Percentiles rank a stretch among this genome's conserved stretches.
phyloP scores from a whole-genome alignment of 2,329 filamentous ascomycete species.

The Beauveria sp. region DNA sequence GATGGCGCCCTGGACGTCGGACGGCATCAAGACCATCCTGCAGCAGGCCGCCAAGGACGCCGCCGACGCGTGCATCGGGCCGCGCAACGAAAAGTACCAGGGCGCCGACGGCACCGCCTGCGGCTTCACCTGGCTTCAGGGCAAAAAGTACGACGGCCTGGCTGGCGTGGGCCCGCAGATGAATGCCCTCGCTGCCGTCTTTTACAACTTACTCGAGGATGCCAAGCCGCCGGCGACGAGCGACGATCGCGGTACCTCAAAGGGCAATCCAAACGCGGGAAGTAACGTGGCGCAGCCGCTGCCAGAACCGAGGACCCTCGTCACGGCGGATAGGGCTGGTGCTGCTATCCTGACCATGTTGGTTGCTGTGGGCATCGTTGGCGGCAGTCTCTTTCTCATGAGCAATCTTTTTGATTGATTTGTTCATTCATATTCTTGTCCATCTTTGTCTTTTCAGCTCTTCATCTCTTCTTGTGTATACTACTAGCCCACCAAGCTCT shows the following conservation, averaged over 20 bases:
- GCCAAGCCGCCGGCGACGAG: conserved; percentile 40
- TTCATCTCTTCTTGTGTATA: not conserved
- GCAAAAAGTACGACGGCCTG: conserved; percentile 47
- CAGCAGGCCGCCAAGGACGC: conserved; percentile 44
- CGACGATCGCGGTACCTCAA: conserved; percentile 51
- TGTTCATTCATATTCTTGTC: not conserved
- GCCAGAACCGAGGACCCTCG: conserved; percentile 28
- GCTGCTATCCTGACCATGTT: conserved; percentile 49
- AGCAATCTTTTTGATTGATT: conserved; percentile 19
- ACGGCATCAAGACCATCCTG: conserved; percentile 43
- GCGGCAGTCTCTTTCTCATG: conserved; percentile 42
- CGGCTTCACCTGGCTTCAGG: conserved; percentile 58
- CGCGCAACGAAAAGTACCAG: conserved; percentile 32
- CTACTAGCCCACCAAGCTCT: not conserved
- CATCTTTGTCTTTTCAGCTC: no score
- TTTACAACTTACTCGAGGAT: conserved; percentile 46
- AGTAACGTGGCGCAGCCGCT: conserved; percentile 20
- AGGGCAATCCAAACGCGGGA: conserved; percentile 42
- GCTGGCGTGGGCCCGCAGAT: conserved; percentile 63
- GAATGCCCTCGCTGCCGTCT: conserved; percentile 56
- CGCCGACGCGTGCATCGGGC: conserved; percentile 42
- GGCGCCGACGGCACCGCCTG: conserved; percentile 55
- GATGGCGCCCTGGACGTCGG: conserved; percentile 46
- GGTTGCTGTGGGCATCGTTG: conserved; percentile 39
- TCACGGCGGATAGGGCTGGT: conserved; percentile 42